Evolutionary conservation across 805 yeast genomes (phyloP), one percentile per base, ranked within the genome.

Genomic region (Clavispora santaluciae): DNA sequence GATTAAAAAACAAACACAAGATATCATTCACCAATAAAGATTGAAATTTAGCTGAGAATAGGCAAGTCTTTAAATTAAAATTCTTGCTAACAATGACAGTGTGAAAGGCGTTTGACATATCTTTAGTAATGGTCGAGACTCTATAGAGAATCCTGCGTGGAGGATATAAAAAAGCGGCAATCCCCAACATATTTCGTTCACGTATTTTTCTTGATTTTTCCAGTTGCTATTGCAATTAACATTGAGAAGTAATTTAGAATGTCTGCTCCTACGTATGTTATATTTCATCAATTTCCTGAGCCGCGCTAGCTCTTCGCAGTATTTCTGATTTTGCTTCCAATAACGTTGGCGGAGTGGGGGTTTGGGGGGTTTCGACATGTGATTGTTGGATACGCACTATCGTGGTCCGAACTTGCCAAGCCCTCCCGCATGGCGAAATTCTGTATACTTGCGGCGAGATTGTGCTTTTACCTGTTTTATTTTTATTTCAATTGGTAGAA

Each of bases 261-360:
- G 71, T 59, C 70, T 63, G 63, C 70, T 60, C 71, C 72, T 53
- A 63, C 66, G 72, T 67, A 67, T 51, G 72, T 67, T 28, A 15
- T 9, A 7, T n/a, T 25, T n/a, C 13, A 6, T 9, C 15, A 7
- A n/a, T 25, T 6, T 6, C 15, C 13, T 6, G 13, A 2, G 8
- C 16, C 6, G 29, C 29, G 13, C n/a, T 25, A n/a, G 16, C n/a
- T n/a, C 9, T 5, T 6, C 6, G 15, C 17, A n/a, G 13, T 12
- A 6, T 5, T 9, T n/a, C 5, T n/a, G 29, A 25, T 13, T 20
- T 9, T 28, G 16, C 6, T 20, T 15, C 16, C 5, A 8, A 9
- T 23, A 8, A 9, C 12, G 4, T 28, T 28, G 12, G 12, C 11
- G 18, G 10, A 15, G 12, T 15, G 5, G 31, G 29, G 31, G 31